These are phyloP conservation scores for Brassica hybrid DNA, from an alignment of 441 rosid genomes.

Conservation along the genomic window DNA sequence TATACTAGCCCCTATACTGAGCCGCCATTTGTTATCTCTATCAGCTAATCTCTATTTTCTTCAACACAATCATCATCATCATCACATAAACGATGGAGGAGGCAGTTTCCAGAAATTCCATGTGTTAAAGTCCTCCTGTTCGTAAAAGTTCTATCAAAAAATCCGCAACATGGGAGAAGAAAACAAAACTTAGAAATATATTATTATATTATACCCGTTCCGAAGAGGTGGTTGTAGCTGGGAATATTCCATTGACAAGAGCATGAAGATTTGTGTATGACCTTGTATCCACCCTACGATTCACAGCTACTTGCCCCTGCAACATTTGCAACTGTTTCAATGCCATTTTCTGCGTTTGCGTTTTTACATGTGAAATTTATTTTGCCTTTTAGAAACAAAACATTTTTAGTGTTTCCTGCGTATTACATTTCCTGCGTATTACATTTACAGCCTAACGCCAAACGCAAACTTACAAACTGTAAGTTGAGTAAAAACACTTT, in stretches of 20 bases:
- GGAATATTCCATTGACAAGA: conserved; percentile 58
- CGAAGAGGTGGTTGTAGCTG: too few species aligned
- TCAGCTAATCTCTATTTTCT: conserved; percentile 14
- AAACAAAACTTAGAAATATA: too few species aligned
- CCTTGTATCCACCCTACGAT: conserved; percentile 74
- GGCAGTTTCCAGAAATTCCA: conserved; percentile 98
- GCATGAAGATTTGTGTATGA: conserved; percentile 81
- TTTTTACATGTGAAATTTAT: not conserved
- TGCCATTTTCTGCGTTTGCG: too few species aligned
- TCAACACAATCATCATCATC: conserved; percentile 1
- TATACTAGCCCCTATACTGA: too few species aligned
- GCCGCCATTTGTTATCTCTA: conserved; percentile 26
- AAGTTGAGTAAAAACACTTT: not conserved
- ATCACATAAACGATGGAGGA: conserved; percentile 46
- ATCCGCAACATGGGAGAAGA: too few species aligned
- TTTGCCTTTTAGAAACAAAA: not conserved
- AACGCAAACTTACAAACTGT: not conserved
- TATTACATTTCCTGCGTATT: too few species aligned
- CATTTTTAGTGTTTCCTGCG: not conserved
- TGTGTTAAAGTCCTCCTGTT: conserved; percentile 30
- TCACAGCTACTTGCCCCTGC: conserved; percentile 94
- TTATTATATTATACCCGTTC: not conserved
- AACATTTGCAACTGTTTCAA: not conserved
- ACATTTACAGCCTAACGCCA: not conserved
- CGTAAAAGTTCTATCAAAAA: too few species aligned